phyloP scores from a whole-genome alignment of 805 yeast genomes.

The Pichia exigua region DNA sequence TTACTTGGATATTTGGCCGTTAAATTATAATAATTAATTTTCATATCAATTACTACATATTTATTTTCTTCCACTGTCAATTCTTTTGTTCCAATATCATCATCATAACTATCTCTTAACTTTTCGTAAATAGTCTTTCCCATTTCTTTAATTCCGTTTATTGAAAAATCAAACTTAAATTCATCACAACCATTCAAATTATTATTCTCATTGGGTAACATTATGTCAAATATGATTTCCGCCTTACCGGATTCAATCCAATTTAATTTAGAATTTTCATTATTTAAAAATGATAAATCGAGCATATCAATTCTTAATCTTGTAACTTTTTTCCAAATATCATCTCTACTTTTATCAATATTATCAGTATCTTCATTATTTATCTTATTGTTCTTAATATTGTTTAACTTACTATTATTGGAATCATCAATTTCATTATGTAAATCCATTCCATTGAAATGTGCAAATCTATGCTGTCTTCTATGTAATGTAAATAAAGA shows the following conservation, averaged over 20 bases:
- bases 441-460: conserved; percentile 29
- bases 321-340: conserved; percentile 44
- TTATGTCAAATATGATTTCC: conserved; percentile 63
- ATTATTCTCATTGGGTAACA: conserved; percentile 50
- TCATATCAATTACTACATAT: conserved; percentile 63
- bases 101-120: conserved; percentile 1
- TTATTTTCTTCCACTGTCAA: conserved; percentile 24
- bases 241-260: conserved; percentile 70
- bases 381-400: background rate
- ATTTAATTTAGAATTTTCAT: conserved; percentile 41
- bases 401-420: background rate
- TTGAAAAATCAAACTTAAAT: conserved; percentile 4
- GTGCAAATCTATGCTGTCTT: conserved; percentile 51
- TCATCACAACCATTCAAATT: conserved; percentile 8
- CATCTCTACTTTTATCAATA: conserved; percentile 6
- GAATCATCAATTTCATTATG: conserved; percentile 10
- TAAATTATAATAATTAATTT: conserved; percentile 54
- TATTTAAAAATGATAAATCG: conserved; percentile 26
- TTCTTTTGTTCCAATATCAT: background rate
- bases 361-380: conserved; percentile 29
- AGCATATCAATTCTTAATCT: conserved; percentile 35
- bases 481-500: conserved; percentile 72
- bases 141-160: conserved; percentile 6
- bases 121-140: conserved; percentile 6
- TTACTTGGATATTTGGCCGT: conserved; percentile 46